Conservation (phyloP, 257 asterid genomes). For the Nicotiana tabacum region DNA sequence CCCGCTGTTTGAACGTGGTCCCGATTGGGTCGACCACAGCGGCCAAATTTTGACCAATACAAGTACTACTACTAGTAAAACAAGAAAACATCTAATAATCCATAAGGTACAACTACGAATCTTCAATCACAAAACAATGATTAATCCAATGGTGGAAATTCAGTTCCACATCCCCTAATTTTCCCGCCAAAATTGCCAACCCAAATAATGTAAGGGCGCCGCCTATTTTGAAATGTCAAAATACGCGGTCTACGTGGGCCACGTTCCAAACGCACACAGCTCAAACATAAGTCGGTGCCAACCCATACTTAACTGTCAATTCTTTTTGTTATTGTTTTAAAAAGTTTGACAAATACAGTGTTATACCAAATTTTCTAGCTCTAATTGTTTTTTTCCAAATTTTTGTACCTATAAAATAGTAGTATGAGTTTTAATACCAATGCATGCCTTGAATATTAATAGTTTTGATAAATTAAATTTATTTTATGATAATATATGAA, state of each 20-base stretch:
- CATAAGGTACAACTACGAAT: too few species aligned
- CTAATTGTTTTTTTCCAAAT: too few species aligned
- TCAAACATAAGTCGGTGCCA: slow-evolving; percentile 45
- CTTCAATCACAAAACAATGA: not conserved
- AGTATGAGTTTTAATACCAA: not conserved
- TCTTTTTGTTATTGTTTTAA: not conserved
- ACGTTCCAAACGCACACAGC: not conserved
- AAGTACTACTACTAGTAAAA: too few species aligned
- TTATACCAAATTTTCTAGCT: not conserved
- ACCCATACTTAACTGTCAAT: slow-evolving; percentile 52
- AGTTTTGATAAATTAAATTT: too few species aligned
- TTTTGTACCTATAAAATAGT: not conserved
- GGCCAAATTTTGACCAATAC: too few species aligned
- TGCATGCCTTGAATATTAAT: too few species aligned
- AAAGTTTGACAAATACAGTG: not conserved
- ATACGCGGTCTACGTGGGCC: slow-evolving; percentile 40
- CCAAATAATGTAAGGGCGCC: slow-evolving; percentile 28
- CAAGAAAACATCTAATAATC: too few species aligned
- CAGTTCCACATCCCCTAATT: not conserved
- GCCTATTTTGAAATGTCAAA: slow-evolving; percentile 39
- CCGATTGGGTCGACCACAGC: too few species aligned
- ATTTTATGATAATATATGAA: too few species aligned
- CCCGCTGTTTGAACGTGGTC: too few species aligned
- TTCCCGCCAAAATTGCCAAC: slow-evolving; percentile 43
- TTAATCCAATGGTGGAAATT: not conserved